Conservation (phyloP, 805 yeast genomes). For the Saccharomycodes ludwigii region DNA sequence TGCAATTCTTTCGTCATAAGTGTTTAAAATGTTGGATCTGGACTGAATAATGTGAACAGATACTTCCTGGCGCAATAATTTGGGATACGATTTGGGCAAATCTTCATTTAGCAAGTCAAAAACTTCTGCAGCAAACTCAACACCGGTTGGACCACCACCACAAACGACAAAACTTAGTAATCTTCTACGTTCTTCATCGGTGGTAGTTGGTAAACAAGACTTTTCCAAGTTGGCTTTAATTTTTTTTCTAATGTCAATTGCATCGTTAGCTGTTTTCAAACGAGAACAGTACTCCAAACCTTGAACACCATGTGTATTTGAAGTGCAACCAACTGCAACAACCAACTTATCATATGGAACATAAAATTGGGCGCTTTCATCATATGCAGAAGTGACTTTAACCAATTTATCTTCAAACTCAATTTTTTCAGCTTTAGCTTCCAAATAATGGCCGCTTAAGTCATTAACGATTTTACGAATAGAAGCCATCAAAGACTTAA, state of each 20-base stretch:
- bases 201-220: slow-evolving; percentile 54
- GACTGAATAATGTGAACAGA: slow-evolving; percentile 62
- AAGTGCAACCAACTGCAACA: slow-evolving; percentile 55
- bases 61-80: slow-evolving; percentile 46
- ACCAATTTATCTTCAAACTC: slow-evolving; percentile 44
- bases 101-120: slow-evolving; percentile 58
- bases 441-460: slow-evolving; percentile 48
- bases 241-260: slow-evolving; percentile 40
- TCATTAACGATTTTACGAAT: slow-evolving; percentile 42
- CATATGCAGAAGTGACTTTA: slow-evolving; percentile 37
- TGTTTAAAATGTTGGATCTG: slow-evolving; percentile 52
- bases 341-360: slow-evolving; percentile 64
- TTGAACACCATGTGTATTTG: slow-evolving; percentile 59
- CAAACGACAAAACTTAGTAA: slow-evolving; percentile 53
- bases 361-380: slow-evolving; percentile 35
- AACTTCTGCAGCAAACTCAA: slow-evolving; percentile 62
- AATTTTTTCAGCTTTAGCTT: slow-evolving; percentile 48
- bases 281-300: slow-evolving; percentile 53
- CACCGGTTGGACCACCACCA: slow-evolving; percentile 73
- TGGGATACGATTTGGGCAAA: slow-evolving; percentile 43
- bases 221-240: slow-evolving; percentile 44
- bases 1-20: slow-evolving; percentile 53
- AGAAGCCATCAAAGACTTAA: slow-evolving; percentile 52
- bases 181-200: slow-evolving; percentile 50
- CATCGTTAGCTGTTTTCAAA: slow-evolving; percentile 57